These are phyloP conservation scores for Cystoderma amianthinum DNA, from an alignment of 768 basidiomycete species.

Conservation along the genomic window DNA sequence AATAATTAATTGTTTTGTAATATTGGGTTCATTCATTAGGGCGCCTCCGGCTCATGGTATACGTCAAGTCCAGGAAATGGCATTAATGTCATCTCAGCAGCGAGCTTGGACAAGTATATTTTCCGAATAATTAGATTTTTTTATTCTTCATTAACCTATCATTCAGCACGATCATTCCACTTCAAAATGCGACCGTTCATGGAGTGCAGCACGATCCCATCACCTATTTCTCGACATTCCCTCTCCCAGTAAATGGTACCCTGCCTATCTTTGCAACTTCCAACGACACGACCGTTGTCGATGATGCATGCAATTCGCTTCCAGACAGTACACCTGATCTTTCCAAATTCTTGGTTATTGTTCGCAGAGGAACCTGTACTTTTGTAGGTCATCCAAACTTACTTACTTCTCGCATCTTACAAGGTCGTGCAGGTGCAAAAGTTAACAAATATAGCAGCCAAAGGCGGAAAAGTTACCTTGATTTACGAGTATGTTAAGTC, in stretches of 20 bases:
- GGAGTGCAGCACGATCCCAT: slow-evolving; percentile 42
- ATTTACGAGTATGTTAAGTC: slow-evolving; percentile 30
- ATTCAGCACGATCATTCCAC: slow-evolving; percentile 42
- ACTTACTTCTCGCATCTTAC: not conserved
- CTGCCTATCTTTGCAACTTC: slow-evolving; percentile 56
- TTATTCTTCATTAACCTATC: not conserved
- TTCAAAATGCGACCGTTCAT: slow-evolving; percentile 47
- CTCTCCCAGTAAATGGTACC: slow-evolving; percentile 36
- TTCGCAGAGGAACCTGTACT: slow-evolving; percentile 53
- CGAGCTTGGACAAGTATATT: slow-evolving; percentile 45
- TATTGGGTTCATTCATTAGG: slow-evolving; percentile 22
- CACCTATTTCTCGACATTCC: slow-evolving; percentile 45
- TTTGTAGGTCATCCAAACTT: slow-evolving; percentile 26
- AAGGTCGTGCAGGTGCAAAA: slow-evolving; percentile 32
- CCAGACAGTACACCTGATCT: slow-evolving; percentile 50
- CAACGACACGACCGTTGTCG: slow-evolving; percentile 39
- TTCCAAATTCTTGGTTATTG: slow-evolving; percentile 42
- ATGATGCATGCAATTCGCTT: slow-evolving; percentile 55
- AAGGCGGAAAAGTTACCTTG: slow-evolving; percentile 39
- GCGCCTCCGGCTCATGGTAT: slow-evolving; percentile 56
- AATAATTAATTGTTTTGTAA: not conserved
- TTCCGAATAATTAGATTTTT: not conserved
- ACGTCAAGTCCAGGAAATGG: slow-evolving; percentile 46
- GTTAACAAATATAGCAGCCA: slow-evolving; percentile 43
- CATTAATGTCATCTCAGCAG: slow-evolving; percentile 49